Evolutionary conservation across 2,329 filamentous ascomycete genomes (phyloP).

Genomic region (Talaromyces islandicus): DNA sequence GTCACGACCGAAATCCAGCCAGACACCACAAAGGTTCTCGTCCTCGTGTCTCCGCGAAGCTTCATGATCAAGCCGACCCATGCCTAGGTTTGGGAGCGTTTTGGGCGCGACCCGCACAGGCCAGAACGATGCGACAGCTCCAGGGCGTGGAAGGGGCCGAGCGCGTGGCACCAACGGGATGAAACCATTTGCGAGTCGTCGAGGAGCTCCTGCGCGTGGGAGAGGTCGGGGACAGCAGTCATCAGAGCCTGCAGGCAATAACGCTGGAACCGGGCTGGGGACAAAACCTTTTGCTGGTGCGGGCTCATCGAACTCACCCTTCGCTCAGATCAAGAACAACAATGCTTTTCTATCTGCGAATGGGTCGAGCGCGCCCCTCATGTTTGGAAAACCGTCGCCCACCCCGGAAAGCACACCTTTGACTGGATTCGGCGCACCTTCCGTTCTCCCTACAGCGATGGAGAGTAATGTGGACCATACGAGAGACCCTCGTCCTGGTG

Average conservation of each 20-base stretch:
- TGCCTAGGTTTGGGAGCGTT: constrained; percentile 12
- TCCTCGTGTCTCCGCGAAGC: constrained; percentile 5
- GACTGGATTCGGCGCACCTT: constrained; percentile 13
- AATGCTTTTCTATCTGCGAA: neutral
- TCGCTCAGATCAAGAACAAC: constrained; percentile 12
- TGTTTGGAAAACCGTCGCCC: constrained; percentile 12
- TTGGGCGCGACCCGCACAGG: constrained; percentile 10
- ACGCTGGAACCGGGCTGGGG: neutral
- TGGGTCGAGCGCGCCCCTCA: neutral
- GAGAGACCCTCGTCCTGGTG: constrained; percentile 13
- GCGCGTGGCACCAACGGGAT: neutral
- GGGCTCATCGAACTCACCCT: constrained; percentile 5
- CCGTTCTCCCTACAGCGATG: constrained; percentile 9
- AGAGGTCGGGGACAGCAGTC: constrained; percentile 3
- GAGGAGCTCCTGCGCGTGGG: constrained; percentile 4
- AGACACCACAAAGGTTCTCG: neutral
- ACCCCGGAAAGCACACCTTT: constrained; percentile 15
- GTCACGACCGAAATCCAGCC: neutral
- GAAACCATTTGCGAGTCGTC: constrained; percentile 1
- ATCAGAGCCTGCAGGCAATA: neutral
- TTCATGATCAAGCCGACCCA: constrained; percentile 8
- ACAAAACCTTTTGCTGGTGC: neutral
- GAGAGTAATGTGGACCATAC: constrained; percentile 11
- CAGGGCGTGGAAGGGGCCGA: constrained; percentile 8
- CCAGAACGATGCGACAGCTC: constrained; percentile 9